phyloP scores from a whole-genome alignment of 208 protist genomes.

The Porcisia deanei region DNA sequence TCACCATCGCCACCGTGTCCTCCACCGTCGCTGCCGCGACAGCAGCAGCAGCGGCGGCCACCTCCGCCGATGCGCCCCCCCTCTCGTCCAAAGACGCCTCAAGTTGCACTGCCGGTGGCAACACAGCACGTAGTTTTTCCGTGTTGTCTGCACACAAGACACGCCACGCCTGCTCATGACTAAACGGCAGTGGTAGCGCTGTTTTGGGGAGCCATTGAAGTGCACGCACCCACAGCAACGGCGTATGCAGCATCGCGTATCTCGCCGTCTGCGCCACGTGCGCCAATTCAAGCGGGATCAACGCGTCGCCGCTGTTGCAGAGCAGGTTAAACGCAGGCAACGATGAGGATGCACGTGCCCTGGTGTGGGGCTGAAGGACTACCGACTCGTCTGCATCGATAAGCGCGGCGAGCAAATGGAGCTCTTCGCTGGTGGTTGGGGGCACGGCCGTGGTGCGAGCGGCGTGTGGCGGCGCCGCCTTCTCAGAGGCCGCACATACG shows the following conservation, averaged over 20 bases:
- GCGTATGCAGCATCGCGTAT: constrained; percentile 55
- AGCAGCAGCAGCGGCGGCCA: neutral
- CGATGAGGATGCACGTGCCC: neutral
- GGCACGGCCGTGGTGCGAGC: neutral
- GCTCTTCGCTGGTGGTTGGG: neutral
- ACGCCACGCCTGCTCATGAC: constrained; percentile 34
- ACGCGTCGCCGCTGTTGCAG: neutral
- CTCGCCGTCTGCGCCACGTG: constrained; percentile 56
- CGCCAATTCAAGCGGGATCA: constrained; percentile 40
- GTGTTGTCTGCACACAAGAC: constrained; percentile 20
- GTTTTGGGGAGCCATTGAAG: constrained; percentile 48
- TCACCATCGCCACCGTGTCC: neutral
- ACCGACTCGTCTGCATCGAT: neutral
- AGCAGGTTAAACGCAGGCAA: neutral
- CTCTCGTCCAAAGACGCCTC: constrained; percentile 2
- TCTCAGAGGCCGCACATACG: neutral
- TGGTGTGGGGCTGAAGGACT: neutral
- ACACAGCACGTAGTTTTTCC: constrained; percentile 16
- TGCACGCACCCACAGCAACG: constrained; percentile 41
- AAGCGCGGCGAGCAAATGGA: neutral
- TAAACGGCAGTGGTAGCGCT: constrained; percentile 47
- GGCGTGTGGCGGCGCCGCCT: neutral
- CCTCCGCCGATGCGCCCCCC: neutral
- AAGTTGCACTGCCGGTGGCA: constrained; percentile 7
- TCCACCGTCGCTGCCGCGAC: neutral